Base-by-base conservation (phyloP, 495 filamentous ascomycete species). In the Aspergillus sclerotioniger region DNA sequence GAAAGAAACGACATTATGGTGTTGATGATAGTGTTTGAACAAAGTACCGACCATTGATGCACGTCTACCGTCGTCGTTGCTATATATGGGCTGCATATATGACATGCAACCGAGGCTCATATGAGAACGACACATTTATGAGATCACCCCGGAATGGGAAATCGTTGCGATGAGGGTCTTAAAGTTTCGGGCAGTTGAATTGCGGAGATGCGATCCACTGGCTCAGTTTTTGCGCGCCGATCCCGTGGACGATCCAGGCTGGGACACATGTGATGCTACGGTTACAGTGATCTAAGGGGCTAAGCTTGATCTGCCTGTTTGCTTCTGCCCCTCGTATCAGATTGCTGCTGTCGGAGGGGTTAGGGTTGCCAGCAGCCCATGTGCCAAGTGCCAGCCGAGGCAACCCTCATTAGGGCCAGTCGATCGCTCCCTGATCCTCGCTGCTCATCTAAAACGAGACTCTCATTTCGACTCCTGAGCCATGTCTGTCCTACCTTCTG, bases 1-100 rank as follows among this genome's bases (percentile, higher is more conserved):
- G 59, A 53, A 29, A 59, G 48, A 17, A 64, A 43, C 35, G 69
- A 62, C 69, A 71, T 72, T 32, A 48, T 60, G 53, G 52, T 15
- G n/a, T 12, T 32, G 9, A 15, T 50, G 19, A 20, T 28, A 15
- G 3, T 19, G 51, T 47, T 12, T 16, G 7, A n/a, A 50, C 20
- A 29, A 19, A 25, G 6, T 16, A 51, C 28, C 17, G 13, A 41
- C 3, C 37, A 9, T 35, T 1, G n/a, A 46, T 46, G 20, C 12
- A 46, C 15, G 43, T 19, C 8, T 16, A 5, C 5, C 25, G 25
- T n/a, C 25, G 25, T 5, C 25, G 25, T 25, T 25, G 2, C 25
- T 25, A 25, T 25, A 25, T 25, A 25, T 3, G 25, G 25, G 5
- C 2, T 25, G 25, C 25, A 31, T 32, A n/a, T 31, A 51, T 12